Evolutionary conservation across 352 stramenopile species (phyloP).

Genomic region (Halophytophthora polymorphica): DNA sequence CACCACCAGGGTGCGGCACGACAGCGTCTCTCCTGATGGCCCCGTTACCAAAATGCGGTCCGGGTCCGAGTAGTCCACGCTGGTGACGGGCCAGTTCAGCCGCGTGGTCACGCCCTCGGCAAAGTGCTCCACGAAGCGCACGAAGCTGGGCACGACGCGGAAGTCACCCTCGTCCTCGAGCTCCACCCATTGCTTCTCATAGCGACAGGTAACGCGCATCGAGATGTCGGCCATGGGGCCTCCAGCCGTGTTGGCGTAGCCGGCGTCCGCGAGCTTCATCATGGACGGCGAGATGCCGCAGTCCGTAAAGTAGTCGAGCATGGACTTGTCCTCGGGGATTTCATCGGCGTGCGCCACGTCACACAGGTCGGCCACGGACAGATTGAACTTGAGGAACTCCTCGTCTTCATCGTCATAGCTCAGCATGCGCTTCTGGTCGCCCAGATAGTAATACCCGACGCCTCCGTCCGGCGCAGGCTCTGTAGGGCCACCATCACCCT

Average conservation of each 20-base stretch:
- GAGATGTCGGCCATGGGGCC: slow-evolving; percentile 70
- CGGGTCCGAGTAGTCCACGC: slow-evolving; percentile 55
- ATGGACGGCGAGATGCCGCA: slow-evolving; percentile 63
- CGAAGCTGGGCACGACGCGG: slow-evolving; percentile 65
- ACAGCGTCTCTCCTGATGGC: slow-evolving; percentile 49
- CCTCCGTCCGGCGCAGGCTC: slow-evolving; percentile 68
- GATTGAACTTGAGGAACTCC: slow-evolving; percentile 78
- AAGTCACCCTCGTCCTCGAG: slow-evolving; percentile 81
- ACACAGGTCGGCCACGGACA: slow-evolving; percentile 55
- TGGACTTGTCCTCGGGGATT: slow-evolving; percentile 59
- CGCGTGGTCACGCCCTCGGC: slow-evolving; percentile 41
- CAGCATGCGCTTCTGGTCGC: slow-evolving; percentile 81
- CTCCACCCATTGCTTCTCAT: slow-evolving; percentile 83
- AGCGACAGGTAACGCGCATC: slow-evolving; percentile 71
- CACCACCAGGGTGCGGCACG: slow-evolving; percentile 61
- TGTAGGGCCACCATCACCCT: slow-evolving; percentile 77
- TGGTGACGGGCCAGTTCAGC: slow-evolving; percentile 52
- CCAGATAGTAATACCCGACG: slow-evolving; percentile 86
- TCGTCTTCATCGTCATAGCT: slow-evolving; percentile 61
- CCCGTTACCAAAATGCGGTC: slow-evolving; percentile 54
- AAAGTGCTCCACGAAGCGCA: slow-evolving; percentile 64
- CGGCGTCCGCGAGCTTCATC: slow-evolving; percentile 78
- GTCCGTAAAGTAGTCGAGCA: slow-evolving; percentile 74
- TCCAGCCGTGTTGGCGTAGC: slow-evolving; percentile 80
- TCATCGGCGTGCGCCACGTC: slow-evolving; percentile 57